Evolutionary conservation across 2,329 filamentous ascomycete species (phyloP).

Genomic region (Hypoxylon rubiginosum): DNA sequence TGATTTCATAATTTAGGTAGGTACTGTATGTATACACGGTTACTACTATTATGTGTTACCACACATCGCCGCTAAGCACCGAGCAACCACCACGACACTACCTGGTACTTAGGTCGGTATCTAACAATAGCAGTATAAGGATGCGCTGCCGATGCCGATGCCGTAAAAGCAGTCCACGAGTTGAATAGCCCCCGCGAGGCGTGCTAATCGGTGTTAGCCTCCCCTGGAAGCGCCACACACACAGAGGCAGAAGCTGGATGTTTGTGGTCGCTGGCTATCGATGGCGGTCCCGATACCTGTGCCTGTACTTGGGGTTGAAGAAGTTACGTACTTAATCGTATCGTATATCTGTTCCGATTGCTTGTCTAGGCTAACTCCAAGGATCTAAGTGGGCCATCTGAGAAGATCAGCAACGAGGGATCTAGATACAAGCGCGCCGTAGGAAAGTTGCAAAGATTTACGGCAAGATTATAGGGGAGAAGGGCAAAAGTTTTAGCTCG

Average conservation of each 20-base stretch:
- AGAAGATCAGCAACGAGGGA: slow-evolving; percentile 24
- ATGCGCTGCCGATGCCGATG: slow-evolving; percentile 26
- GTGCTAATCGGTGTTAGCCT: slow-evolving; percentile 24
- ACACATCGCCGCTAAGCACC: slow-evolving; percentile 32
- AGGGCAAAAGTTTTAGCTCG: slow-evolving; percentile 12
- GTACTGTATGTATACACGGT: slow-evolving; percentile 16
- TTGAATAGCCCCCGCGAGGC: slow-evolving; percentile 27
- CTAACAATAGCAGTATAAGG: slow-evolving; percentile 30
- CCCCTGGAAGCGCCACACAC: slow-evolving; percentile 27
- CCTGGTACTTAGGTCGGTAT: slow-evolving; percentile 13
- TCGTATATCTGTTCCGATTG: slow-evolving; percentile 38
- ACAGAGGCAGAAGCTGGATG: slow-evolving; percentile 30
- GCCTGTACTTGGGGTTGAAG: slow-evolving; percentile 20
- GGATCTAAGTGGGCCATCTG: slow-evolving; percentile 33
- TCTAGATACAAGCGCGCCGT: slow-evolving; percentile 23
- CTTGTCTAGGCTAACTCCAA: slow-evolving; percentile 34
- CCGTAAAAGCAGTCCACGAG: slow-evolving; percentile 21
- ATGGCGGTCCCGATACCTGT: slow-evolving; percentile 22
- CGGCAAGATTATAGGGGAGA: slow-evolving; percentile 23
- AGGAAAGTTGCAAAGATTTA: slow-evolving; percentile 4
- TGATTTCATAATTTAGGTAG: slow-evolving; percentile 32
- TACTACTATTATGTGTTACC: slow-evolving; percentile 36
- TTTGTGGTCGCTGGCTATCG: slow-evolving; percentile 23
- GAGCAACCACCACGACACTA: slow-evolving; percentile 7
- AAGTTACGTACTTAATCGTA: slow-evolving; percentile 38